These are phyloP conservation scores for Hibiscus mutabilis DNA, from an alignment of 345 rosid genomes.

Conservation along the genomic window DNA sequence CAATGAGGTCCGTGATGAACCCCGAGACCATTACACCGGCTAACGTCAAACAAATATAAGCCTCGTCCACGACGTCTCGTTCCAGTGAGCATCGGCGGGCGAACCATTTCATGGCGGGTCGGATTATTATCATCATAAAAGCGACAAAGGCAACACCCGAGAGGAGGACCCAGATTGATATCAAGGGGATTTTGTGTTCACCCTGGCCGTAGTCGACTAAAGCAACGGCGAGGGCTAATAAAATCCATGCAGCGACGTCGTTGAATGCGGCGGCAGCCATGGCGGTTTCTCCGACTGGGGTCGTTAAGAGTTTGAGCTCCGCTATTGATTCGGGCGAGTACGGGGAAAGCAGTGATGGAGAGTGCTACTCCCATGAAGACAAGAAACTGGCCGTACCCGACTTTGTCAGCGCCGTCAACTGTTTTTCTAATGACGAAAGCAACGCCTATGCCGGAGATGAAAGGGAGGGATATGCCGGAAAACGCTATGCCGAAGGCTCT, in stretches of 20 bases:
- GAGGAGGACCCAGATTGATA: slow-evolving; percentile 68
- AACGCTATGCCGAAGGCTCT: slow-evolving; percentile 65
- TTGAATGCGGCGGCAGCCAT: slow-evolving; percentile 95
- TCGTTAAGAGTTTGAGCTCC: slow-evolving; percentile 71
- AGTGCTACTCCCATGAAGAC: slow-evolving; percentile 92
- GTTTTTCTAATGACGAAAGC: slow-evolving; percentile 48
- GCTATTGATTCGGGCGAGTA: slow-evolving; percentile 80
- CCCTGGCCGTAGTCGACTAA: slow-evolving; percentile 48
- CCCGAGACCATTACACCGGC: slow-evolving; percentile 61
- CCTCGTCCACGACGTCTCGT: slow-evolving; percentile 47
- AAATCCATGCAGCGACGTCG: slow-evolving; percentile 81
- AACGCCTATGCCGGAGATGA: slow-evolving; percentile 55
- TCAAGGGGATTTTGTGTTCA: slow-evolving; percentile 54
- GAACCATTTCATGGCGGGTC: slow-evolving; percentile 73
- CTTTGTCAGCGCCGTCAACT: slow-evolving; percentile 35
- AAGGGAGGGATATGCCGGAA: slow-evolving; percentile 69
- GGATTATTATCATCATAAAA: slow-evolving; percentile 51
- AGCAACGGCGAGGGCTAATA: slow-evolving; percentile 76
- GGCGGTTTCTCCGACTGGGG: slow-evolving; percentile 61
- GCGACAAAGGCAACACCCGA: slow-evolving; percentile 59
- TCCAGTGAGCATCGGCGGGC: slow-evolving; percentile 52
- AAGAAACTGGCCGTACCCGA: slow-evolving; percentile 53
- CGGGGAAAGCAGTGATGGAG: slow-evolving; percentile 91
- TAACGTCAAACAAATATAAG: slow-evolving; percentile 63
- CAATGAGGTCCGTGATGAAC: slow-evolving; percentile 39